A percentile compares a stretch with the other conserved stretches of the same genome.
Evolutionary conservation across 2,329 filamentous ascomycete species (phyloP).

Genomic region (Bipolaris victoriae): DNA sequence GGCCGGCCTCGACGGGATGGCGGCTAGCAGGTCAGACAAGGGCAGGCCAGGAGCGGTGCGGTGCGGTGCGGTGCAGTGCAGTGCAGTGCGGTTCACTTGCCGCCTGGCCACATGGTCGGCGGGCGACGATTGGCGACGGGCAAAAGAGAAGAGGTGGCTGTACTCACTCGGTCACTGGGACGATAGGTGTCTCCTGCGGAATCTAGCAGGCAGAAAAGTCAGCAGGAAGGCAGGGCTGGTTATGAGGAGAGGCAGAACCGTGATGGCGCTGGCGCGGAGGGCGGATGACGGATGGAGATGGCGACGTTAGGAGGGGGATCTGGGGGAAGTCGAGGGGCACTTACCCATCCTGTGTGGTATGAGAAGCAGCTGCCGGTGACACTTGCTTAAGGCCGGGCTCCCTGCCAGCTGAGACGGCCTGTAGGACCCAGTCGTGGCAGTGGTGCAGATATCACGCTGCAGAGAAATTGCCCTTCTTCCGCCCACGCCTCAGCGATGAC

Average conservation of each 20-base stretch:
- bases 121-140: constrained; percentile 2
- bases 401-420: constrained; percentile 42
- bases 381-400: constrained; percentile 34
- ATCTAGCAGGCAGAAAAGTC: constrained; percentile 28
- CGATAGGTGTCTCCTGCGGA: constrained; percentile 31
- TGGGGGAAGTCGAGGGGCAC: constrained; percentile 24
- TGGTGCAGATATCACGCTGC: constrained; percentile 40
- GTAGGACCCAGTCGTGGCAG: constrained; percentile 35
- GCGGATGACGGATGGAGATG: constrained; percentile 18
- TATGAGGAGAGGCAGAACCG: constrained; percentile 28
- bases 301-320: constrained; percentile 16
- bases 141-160: constrained; percentile 14
- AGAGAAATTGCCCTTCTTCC: constrained; percentile 43
- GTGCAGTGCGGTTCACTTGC: constrained; percentile 6
- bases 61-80: constrained; percentile 1
- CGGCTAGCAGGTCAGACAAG: neutral
- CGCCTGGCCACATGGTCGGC: neutral
- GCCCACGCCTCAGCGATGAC: constrained; percentile 32
- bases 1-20: no score
- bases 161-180: constrained; percentile 33
- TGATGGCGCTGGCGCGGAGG: constrained; percentile 29
- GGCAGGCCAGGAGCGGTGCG: constrained; percentile 7
- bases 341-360: constrained; percentile 38
- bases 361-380: constrained; percentile 31
- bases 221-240: constrained; percentile 26